Evolutionary conservation across 1,284 basidiomycete species (phyloP), one percentile per base, ranked within the genome.

Genomic region (Pterula multifida): DNA sequence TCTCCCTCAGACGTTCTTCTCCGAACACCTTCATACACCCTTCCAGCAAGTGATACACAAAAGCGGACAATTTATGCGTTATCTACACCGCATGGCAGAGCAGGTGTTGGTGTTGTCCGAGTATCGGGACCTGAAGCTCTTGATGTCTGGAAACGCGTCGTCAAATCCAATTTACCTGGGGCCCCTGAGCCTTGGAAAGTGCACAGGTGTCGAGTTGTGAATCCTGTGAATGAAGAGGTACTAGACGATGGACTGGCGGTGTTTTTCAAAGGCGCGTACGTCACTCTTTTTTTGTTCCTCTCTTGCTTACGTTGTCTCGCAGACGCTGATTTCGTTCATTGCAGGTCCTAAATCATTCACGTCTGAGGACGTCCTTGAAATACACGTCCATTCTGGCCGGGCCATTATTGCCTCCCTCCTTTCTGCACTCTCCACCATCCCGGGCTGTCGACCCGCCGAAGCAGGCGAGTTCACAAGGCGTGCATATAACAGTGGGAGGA

Each of bases 401-500:
- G 88, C 91, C 0, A 74, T 92, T 28, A 73, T 90, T 53, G 65
- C 79, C 2, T 78, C 85, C 2, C 68, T 89, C 9, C 72, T 93
- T 19, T 59, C 64, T 2, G 78, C 85, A 1, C 68, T 93, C 3
- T 75, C 80, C 0, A 60, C 60, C 48, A 55, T 89, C 12, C 72
- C 76, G 0, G 74, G 68, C 52, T 79, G 80, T 51, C 77, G 90
- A 4, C 81, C 82, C 3, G 91, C 90, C 0, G 81, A 85, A 58
- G 78, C 81, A 3, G 90, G 91, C 45, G 91, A 95, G 64, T 95
- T 94, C 60, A 92, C 90, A 3, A 73, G 82, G 44, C 79, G 87
- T 36, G 89, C 90, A 0, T 90, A 89, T 56, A 69, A 82, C 44
- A 78, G 79, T 21, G 89, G 89, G 0, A 71, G 87, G 28, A 68